Percentiles rank a stretch among this genome's conserved stretches.
Evolutionary conservation across 805 yeast species (phyloP).

Genomic region (Kodamaea sagamina): DNA sequence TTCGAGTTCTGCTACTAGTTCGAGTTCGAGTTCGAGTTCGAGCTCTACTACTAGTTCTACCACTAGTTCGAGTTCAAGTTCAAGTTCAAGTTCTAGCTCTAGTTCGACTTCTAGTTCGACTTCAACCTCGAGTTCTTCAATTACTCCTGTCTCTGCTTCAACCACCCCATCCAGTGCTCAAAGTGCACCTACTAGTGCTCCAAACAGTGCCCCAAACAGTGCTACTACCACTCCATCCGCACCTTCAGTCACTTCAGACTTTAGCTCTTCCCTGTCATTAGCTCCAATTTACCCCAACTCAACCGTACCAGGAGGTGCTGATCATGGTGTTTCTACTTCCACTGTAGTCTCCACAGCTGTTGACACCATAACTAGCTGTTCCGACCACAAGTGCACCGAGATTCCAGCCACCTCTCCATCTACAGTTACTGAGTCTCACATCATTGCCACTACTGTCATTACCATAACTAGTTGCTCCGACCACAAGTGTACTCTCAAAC

Average conservation of each 20-base stretch:
- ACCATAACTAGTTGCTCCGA: constrained; percentile 38
- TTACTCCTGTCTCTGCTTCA: neutral
- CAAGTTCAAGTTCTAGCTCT: neutral
- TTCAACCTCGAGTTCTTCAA: neutral
- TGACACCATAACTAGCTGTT: neutral
- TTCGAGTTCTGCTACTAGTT: neutral
- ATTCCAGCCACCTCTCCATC: constrained; percentile 1
- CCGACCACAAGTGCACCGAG: neutral
- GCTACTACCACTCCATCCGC: too few relatives aligned
- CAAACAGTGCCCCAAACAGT: too few relatives aligned
- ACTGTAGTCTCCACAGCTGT: neutral
- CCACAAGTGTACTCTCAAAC: constrained; percentile 24
- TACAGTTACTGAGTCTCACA: constrained; percentile 15
- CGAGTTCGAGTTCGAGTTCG: constrained; percentile 1
- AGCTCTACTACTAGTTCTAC: neutral
- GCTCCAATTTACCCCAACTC: neutral
- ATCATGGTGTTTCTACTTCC: neutral
- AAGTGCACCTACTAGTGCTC: too few relatives aligned
- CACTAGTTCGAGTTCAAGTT: neutral
- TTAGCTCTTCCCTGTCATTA: neutral
- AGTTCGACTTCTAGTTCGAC: neutral
- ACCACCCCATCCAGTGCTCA: too few relatives aligned
- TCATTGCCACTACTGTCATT: constrained; percentile 27
- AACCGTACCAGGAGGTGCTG: constrained; percentile 3
- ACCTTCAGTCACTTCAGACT: neutral